Evolutionary conservation across 108 stramenopile species (phyloP), one percentile per base, ranked within the genome.

Genomic region (Mayamaea pseudoterrestris): DNA sequence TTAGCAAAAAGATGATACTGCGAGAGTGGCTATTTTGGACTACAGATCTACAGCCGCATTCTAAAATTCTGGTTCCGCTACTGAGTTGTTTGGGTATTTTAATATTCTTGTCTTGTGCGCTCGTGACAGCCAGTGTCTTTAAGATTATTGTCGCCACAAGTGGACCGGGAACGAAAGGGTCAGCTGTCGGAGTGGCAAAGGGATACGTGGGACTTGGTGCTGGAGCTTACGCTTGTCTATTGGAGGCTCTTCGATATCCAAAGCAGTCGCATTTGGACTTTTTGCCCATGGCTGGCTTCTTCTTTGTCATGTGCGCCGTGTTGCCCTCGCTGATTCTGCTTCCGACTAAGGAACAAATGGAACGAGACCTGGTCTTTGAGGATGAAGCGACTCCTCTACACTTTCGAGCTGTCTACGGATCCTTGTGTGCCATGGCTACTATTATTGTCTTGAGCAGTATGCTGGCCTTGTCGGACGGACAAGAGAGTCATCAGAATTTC

Each of bases 141-240:
- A 89, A 89, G 45, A 60, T 81, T 18, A 74, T 89, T 37, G 74
- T 78, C 13, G 64, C 68, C 20, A 62, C 50, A 39, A 74, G 74
- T 48, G 76, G 74, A 0, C 58, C 64, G 11, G 79, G 78, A 16
- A 73, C 67, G 25, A 89, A 83, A 44, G 87, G 87, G 23, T 66
- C 58, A 23, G 87, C 80, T 5, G 87, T 89, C 16, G 87, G 87
- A 18, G 65, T 76, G 50, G 87, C 87, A 48, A 89, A 89, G 65
- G 87, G 82, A 14, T 89, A 80, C 52, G 87, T 89, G 1, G 87
- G 87, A 13, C 53, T 89, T 24, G 87, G 87, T 3, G 57, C 53
- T 30, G 78, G 71, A 13, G 70, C 60, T 0, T 79, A 75, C 50
- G 73, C 16, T 1, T 20, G 30, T 29, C 9, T 54, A 4, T 89